Evolutionary conservation across 2,329 filamentous ascomycete genomes (phyloP).

Genomic region (Achaetomium macrosporum): DNA sequence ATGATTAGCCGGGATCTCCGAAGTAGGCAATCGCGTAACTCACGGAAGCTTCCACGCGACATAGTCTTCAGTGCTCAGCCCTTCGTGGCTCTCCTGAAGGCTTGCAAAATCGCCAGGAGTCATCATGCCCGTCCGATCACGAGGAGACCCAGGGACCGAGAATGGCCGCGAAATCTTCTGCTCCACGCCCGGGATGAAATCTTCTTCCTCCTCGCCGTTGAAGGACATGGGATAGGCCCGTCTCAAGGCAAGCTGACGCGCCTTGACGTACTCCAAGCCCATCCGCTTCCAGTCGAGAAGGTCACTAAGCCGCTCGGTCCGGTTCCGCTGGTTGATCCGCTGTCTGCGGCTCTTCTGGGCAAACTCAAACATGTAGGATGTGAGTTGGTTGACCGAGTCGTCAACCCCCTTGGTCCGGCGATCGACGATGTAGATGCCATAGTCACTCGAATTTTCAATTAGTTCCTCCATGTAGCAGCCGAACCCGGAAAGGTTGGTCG

Average conservation of each 20-base stretch:
- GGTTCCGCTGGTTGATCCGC: slow-evolving; percentile 97
- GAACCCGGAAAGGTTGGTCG: slow-evolving; percentile 94
- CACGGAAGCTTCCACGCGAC: slow-evolving; percentile 97
- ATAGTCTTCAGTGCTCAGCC: slow-evolving; percentile 92
- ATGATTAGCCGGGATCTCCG: slow-evolving; percentile 27
- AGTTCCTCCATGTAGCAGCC: slow-evolving; percentile 99
- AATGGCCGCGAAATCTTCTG: slow-evolving; percentile 93
- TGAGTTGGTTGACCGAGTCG: slow-evolving; percentile 93
- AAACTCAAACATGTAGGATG: slow-evolving; percentile 90
- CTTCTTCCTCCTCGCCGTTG: slow-evolving; percentile 71
- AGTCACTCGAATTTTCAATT: slow-evolving; percentile 96
- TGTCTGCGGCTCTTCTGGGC: slow-evolving; percentile 88
- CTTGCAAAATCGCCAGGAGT: slow-evolving; percentile 97
- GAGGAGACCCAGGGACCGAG: slow-evolving; percentile 87
- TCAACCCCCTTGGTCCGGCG: slow-evolving; percentile 92
- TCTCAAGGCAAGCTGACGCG: slow-evolving; percentile 82
- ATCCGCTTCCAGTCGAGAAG: slow-evolving; percentile 98
- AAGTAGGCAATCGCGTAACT: slow-evolving; percentile 41
- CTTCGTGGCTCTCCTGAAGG: slow-evolving; percentile 88
- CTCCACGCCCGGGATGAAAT: slow-evolving; percentile 87
- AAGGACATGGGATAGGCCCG: slow-evolving; percentile 89
- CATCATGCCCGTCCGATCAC: slow-evolving; percentile 94
- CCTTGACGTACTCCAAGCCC: slow-evolving; percentile 99
- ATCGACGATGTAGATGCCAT: slow-evolving; percentile 98
- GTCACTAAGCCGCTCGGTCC: slow-evolving; percentile 90